Evolutionary conservation across 1,284 basidiomycete genomes (phyloP), one percentile per base, ranked within the genome.

Genomic region (Ceratobasidium theobromae): DNA sequence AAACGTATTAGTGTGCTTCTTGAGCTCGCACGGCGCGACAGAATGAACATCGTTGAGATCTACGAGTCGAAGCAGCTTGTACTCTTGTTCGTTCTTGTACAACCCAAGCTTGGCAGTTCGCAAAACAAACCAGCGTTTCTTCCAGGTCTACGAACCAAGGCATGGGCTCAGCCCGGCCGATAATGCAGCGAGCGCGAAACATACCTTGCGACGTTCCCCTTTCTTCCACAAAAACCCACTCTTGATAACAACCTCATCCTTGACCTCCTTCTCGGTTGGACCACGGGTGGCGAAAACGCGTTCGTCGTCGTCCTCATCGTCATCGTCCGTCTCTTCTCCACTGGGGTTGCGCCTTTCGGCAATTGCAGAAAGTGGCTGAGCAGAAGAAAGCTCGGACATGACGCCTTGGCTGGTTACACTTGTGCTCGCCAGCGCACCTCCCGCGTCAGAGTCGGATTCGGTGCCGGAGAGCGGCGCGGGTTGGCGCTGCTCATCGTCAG

Each of bases 101-200:
- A 97, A 98, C 12, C 94, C 94, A 53, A 99, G 79, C 76, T 95
- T 93, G 16, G 90, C 91, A 0, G 92, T 86, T 14, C 96, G 85
- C 67, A 99, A 79, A 0, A 99, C 97, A 72, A 98, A 99, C 96
- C 96, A 99, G 38, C 96, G 85, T 79, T 95, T 95, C 82, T 98
- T 98, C 96, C 96, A 99, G 1, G 89, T 93, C 93, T 97, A 73
- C 53, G 49, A 41, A 38, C 21, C 28, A 65, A 53, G 54, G 66
- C 51, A 52, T 58, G 23, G 66, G 45, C 49, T 33, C 58, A 58
- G 35, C 8, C 16, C 35, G 35, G 35, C 16, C 35, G 16, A 8
- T 8, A 8, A 8, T 38, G 16, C 16, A 23, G 69, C 33, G 57
- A 41, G 28, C 55, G 55, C 35, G 54, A 21, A 38, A 76, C 82